A percentile compares a stretch with the other conserved stretches of the same genome.
Conservation (phyloP, 805 yeast species). For the Zygotorulaspora chibaensis region DNA sequence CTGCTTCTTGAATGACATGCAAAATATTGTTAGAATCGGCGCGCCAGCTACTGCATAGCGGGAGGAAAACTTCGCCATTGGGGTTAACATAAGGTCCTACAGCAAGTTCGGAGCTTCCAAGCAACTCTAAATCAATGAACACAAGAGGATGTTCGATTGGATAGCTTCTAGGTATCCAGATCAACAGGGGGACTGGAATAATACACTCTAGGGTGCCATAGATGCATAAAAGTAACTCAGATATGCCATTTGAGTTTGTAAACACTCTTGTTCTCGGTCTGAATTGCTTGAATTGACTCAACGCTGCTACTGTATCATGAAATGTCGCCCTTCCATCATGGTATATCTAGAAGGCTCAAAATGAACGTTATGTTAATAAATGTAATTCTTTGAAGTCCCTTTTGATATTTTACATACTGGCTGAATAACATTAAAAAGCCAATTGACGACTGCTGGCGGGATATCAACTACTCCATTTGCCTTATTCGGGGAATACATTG, state of each 20-base stretch:
- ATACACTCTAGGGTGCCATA: slow-evolving; percentile 45
- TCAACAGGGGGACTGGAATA: slow-evolving; percentile 52
- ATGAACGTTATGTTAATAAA: neutral
- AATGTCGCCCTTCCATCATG: slow-evolving; percentile 53
- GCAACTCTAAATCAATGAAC: slow-evolving; percentile 48
- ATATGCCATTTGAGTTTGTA: slow-evolving; percentile 53
- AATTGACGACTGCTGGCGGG: slow-evolving; percentile 39
- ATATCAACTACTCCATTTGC: neutral
- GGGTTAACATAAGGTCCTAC: slow-evolving; percentile 67
- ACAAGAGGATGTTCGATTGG: slow-evolving; percentile 68
- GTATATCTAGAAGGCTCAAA: slow-evolving; percentile 44
- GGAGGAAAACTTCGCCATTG: slow-evolving; percentile 69
- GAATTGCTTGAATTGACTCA: slow-evolving; percentile 49
- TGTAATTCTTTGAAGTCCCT: neutral
- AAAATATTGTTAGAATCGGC: slow-evolving; percentile 16
- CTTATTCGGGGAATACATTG: neutral
- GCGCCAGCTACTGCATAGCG: slow-evolving; percentile 59
- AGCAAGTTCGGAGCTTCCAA: slow-evolving; percentile 41
- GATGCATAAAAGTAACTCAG: slow-evolving; percentile 57
- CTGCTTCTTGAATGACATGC: slow-evolving; percentile 14
- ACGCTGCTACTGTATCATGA: slow-evolving; percentile 49
- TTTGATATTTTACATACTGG: slow-evolving; percentile 36
- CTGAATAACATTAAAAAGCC: slow-evolving; percentile 55
- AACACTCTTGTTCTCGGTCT: slow-evolving; percentile 66
- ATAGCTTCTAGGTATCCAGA: slow-evolving; percentile 75